These are phyloP conservation scores for Calocybe indica DNA, from an alignment of 768 basidiomycete genomes.

Conservation along the genomic window DNA sequence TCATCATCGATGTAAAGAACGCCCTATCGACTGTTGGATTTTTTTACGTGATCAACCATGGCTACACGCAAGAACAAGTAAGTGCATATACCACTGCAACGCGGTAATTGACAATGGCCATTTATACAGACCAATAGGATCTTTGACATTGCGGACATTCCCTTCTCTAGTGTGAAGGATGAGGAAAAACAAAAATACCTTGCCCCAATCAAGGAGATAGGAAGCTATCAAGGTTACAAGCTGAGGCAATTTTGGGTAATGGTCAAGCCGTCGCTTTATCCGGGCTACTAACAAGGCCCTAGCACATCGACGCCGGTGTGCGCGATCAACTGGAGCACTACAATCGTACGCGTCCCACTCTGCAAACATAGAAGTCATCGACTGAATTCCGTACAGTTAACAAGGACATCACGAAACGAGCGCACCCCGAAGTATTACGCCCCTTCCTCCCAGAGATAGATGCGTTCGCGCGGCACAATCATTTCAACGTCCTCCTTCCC, in stretches of 20 bases:
- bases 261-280: conserved; percentile 30
- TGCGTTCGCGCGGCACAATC: conserved; percentile 25
- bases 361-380: conserved; percentile 18
- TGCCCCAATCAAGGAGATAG: conserved; percentile 33
- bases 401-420: conserved; percentile 17
- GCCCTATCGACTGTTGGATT: conserved; percentile 42
- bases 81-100: background rate
- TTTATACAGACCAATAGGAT: conserved; percentile 31
- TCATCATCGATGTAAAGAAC: conserved; percentile 35
- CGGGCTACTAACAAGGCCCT: background rate
- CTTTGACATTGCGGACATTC: conserved; percentile 41
- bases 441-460: conserved; percentile 27
- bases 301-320: conserved; percentile 59
- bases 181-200: conserved; percentile 38
- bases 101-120: background rate
- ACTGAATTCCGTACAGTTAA: background rate
- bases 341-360: conserved; percentile 35
- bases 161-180: conserved; percentile 30
- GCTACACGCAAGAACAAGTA: conserved; percentile 34
- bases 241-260: conserved; percentile 47
- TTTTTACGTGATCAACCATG: conserved; percentile 45
- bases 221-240: conserved; percentile 51
- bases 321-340: conserved; percentile 60
- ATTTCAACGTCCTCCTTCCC: conserved; percentile 26
- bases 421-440: conserved; percentile 26